Evolutionary conservation across 208 protist genomes (phyloP), one percentile per base, ranked within the genome.

Genomic region (Trypanosomatidae sp.): DNA sequence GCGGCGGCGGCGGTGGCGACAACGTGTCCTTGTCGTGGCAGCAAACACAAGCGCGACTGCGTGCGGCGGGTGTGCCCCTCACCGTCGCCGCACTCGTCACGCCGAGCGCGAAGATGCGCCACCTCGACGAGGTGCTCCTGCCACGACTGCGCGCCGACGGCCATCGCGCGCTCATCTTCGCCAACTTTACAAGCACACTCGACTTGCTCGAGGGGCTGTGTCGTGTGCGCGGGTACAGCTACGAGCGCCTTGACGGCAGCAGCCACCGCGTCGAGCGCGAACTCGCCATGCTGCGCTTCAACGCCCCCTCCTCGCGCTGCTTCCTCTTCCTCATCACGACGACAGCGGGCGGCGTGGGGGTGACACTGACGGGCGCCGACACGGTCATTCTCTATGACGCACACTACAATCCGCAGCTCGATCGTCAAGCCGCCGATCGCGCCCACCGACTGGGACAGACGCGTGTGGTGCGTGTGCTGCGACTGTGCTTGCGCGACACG

Each of bases 341-440:
- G 7, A 88, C 93, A 11, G 94, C 97, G 5, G 98, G 98, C 43
- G 98, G 98, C 20, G 82, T 99, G 4, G 98, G 98, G 37, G 94
- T 99, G 44, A 99, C 97, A 25, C 72, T 99, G 3, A 95, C 94
- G 0, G 96, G 85, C 3, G 76, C 93, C 5, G 91, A 96, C 66
- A 95, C 88, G 18, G 96, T 97, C 16, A 92, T 98, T 44, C 78
- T 98, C 27, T 98, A 91, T 67, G 96, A 98, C 56, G 61, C 71
- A 2, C 94, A 99, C 61, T 99, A 94, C 85, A 99, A 99, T 61
- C 97, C 97, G 11, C 95, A 98, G 55, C 81, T 97, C 26, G 97
- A 99, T 61, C 69, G 97, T 8, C 96, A 99, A 70, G 97, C 96
- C 7, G 74, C 91, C 20, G 94, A 95, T 24, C 71, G 97, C 7